A percentile compares a stretch with the other conserved stretches of the same genome.
Conservation (phyloP, 2,329 filamentous ascomycete species). For the Epichloe glyceriae region DNA sequence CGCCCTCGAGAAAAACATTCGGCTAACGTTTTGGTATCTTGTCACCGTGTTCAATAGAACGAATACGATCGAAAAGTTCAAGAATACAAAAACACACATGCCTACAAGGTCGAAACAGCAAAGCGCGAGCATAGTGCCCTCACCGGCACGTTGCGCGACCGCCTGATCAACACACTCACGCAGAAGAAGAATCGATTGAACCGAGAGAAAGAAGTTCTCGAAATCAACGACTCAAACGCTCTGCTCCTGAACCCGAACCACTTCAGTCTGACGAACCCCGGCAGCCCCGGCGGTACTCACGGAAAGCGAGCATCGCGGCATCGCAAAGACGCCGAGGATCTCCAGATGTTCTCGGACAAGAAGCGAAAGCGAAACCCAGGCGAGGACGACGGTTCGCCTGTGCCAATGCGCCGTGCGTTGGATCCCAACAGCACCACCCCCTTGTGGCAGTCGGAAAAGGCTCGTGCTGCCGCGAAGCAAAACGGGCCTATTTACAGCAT, state of each 20-base stretch:
- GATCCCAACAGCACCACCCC: constrained; percentile 46
- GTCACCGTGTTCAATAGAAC: constrained; percentile 27
- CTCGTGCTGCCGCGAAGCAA: constrained; percentile 39
- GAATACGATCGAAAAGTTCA: constrained; percentile 50
- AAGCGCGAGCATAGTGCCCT: constrained; percentile 48
- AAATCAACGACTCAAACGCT: constrained; percentile 53
- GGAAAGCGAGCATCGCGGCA: constrained; percentile 50
- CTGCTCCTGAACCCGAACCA: constrained; percentile 55
- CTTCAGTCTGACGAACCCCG: constrained; percentile 51
- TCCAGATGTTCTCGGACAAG: constrained; percentile 42
- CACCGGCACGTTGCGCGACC: constrained; percentile 48
- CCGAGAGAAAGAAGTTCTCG: constrained; percentile 54
- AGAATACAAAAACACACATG: constrained; percentile 45
- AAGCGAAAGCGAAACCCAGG: constrained; percentile 49
- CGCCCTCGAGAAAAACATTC: background rate
- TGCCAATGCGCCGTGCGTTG: constrained; percentile 39
- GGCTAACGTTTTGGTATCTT: constrained; percentile 2
- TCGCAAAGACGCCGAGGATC: constrained; percentile 47
- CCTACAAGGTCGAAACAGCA: constrained; percentile 50
- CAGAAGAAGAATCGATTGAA: constrained; percentile 51
- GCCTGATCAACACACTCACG: constrained; percentile 52
- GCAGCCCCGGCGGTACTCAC: constrained; percentile 49
- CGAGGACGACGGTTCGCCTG: constrained; percentile 52
- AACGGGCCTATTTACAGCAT: constrained; percentile 51
- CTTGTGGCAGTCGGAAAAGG: constrained; percentile 49